Evolutionary conservation across 441 rosid species (phyloP), one percentile per base, ranked within the genome.

Genomic region (Corymbia citriodora): DNA sequence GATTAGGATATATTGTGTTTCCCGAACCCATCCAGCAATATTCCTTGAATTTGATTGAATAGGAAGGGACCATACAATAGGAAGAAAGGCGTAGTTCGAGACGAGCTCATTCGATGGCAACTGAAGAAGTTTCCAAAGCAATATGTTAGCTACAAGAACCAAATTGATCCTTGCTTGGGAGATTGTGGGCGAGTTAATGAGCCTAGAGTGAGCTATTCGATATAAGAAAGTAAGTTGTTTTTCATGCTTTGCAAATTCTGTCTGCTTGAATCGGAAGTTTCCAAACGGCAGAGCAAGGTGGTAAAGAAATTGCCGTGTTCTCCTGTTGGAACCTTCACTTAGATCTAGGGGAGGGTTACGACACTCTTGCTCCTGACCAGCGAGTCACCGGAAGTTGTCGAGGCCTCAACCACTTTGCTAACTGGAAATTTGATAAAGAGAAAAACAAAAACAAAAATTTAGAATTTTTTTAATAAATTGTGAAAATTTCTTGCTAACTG

Each of bases 351-450:
- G 70, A 61, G 33, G 17, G 33, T 6, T 0, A 2, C 4, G 15
- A 13, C 70, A 61, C 17, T 31, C 70, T 63, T 63, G 17, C 70
- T 63, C 29, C 9, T 63, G 33, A 17, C 54, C 54, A 53, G 45
- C 6, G 6, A 52, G 54, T 29, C 0, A 4, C 17, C 2, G 1
- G n/a, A 15, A 7, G 11, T 61, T 8, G 9, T 29, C 1, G 13
- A 29, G 33, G 70, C 70, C 70, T n/a, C 17, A 2, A 9, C 2
- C 31, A 63, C 18, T 13, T 29, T 17, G 0, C 33, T n/a, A 63
- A 5, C 3, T 15, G 17, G 18, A 63, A 63, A 63, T 63, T 0
- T 63, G 18, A 63, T 12, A 29, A 55, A 1, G 8, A 1, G 6
- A 13, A 63, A 61, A 54, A 16, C 2, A 16, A 54, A 54, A 61